phyloP scores from a whole-genome alignment of 2,329 filamentous ascomycete species.

The Aspergillus quadrilineatus region DNA sequence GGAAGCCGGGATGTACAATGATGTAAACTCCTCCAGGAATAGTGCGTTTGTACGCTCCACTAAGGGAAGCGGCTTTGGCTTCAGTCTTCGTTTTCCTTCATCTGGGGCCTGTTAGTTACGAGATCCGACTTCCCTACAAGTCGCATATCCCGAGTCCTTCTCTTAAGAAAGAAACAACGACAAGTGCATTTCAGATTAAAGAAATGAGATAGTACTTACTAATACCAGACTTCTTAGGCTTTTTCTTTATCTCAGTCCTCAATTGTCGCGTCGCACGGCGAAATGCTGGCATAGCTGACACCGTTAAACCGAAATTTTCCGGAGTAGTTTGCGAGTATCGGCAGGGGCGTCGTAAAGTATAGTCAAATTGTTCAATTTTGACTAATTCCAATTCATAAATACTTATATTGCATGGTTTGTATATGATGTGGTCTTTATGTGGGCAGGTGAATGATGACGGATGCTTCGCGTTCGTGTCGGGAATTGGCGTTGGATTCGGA shows the following conservation, averaged over 20 bases:
- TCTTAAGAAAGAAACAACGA: neutral
- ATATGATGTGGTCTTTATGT: neutral
- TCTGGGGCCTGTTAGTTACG: neutral
- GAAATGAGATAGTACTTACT: neutral
- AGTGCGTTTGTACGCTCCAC: conserved; percentile 47
- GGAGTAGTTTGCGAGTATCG: neutral
- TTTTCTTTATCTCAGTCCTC: neutral
- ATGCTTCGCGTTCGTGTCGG: conserved; percentile 4
- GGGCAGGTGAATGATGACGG: neutral
- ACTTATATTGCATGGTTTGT: neutral
- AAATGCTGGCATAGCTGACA: conserved; percentile 5
- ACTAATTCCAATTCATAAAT: too few relatives aligned
- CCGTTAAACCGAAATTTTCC: neutral
- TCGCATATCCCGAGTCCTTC: neutral
- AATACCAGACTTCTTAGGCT: neutral
- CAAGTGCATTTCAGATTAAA: neutral
- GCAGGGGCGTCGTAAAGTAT: neutral
- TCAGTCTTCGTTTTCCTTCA: conserved; percentile 1
- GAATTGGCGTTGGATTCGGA: neutral
- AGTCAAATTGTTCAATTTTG: neutral
- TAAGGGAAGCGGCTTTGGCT: conserved; percentile 28
- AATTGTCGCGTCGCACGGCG: neutral
- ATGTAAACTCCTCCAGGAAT: conserved; percentile 39
- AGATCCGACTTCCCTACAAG: neutral
- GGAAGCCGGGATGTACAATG: conserved; percentile 30